These are phyloP conservation scores for Cryptococcus jaspeensis DNA, from an alignment of 1,284 basidiomycete species.

Conservation along the genomic window DNA sequence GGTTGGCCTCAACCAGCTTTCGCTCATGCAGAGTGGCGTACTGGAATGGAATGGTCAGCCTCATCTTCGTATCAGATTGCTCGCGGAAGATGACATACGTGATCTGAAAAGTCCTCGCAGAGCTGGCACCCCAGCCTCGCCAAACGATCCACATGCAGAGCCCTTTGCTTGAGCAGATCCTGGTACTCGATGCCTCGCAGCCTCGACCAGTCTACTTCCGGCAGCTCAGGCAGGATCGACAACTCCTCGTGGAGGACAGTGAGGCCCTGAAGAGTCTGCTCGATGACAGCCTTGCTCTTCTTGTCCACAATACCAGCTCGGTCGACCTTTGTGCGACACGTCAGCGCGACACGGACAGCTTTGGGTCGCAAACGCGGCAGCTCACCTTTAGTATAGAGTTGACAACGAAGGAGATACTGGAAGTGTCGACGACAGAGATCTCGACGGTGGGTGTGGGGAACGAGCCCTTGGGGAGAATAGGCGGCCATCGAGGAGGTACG, in stretches of 20 bases:
- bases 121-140: constrained; percentile 56
- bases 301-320: constrained; percentile 54
- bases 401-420: constrained; percentile 77
- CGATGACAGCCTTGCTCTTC: constrained; percentile 58
- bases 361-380: background rate
- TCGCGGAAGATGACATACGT: constrained; percentile 59
- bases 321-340: constrained; percentile 60
- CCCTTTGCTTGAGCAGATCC: constrained; percentile 68
- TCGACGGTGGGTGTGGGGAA: constrained; percentile 67
- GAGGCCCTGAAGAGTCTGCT: constrained; percentile 50
- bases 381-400: constrained; percentile 68
- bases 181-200: constrained; percentile 89
- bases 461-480: constrained; percentile 55
- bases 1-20: constrained; percentile 68
- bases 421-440: constrained; percentile 64
- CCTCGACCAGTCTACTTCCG: constrained; percentile 81
- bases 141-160: constrained; percentile 56
- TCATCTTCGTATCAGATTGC: background rate
- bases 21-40: constrained; percentile 72
- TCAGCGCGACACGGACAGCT: background rate
- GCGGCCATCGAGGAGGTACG: constrained; percentile 74
- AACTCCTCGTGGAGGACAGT: constrained; percentile 59
- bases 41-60: constrained; percentile 52
- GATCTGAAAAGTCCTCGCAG: constrained; percentile 66
- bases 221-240: constrained; percentile 53